Percentiles rank a stretch among this genome's conserved stretches.
Evolutionary conservation across 192 early-diverging fungal genomes (phyloP).

Genomic region (Oehlia diaphana): DNA sequence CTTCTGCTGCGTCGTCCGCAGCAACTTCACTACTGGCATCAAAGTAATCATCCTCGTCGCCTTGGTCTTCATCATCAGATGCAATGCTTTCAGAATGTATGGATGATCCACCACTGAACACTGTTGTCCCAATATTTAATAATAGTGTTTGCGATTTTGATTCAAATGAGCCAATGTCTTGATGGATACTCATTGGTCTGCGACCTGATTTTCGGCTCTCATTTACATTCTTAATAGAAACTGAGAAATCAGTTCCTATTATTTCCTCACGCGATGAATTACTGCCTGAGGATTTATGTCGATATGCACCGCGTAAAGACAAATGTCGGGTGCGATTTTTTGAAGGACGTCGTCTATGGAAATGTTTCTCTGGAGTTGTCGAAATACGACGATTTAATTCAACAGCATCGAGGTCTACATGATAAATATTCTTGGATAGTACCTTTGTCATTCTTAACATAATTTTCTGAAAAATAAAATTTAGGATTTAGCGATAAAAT

Average conservation of each 20-base stretch:
- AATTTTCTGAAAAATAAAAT: conserved; percentile 49
- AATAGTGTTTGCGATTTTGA: conserved; percentile 14
- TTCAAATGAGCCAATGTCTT: conserved; percentile 20
- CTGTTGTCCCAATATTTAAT: conserved; percentile 14
- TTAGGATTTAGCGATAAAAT: conserved; percentile 14
- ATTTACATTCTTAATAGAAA: background rate
- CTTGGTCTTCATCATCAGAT: conserved; percentile 25
- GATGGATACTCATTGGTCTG: conserved; percentile 31
- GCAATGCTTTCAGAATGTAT: conserved; percentile 22
- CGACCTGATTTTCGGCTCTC: conserved; percentile 14
- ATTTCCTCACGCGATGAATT: conserved; percentile 30
- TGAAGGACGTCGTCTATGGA: conserved; percentile 23
- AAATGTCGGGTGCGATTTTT: conserved; percentile 27
- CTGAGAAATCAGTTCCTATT: background rate
- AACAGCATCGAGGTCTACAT: conserved; percentile 60
- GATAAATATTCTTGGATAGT: conserved; percentile 55
- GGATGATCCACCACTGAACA: conserved; percentile 14
- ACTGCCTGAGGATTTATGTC: conserved; percentile 30
- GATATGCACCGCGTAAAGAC: background rate
- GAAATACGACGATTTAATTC: conserved; percentile 24
- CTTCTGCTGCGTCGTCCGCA: conserved; percentile 4
- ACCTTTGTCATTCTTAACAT: conserved; percentile 63
- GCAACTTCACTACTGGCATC: conserved; percentile 27
- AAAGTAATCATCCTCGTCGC: conserved; percentile 20
- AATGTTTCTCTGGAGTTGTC: conserved; percentile 14